Percentiles rank a stretch among this genome's conserved stretches.
These are phyloP conservation scores for Cystofilobasidium ferigula DNA, from an alignment of 768 basidiomycete genomes.

Conservation along the genomic window DNA sequence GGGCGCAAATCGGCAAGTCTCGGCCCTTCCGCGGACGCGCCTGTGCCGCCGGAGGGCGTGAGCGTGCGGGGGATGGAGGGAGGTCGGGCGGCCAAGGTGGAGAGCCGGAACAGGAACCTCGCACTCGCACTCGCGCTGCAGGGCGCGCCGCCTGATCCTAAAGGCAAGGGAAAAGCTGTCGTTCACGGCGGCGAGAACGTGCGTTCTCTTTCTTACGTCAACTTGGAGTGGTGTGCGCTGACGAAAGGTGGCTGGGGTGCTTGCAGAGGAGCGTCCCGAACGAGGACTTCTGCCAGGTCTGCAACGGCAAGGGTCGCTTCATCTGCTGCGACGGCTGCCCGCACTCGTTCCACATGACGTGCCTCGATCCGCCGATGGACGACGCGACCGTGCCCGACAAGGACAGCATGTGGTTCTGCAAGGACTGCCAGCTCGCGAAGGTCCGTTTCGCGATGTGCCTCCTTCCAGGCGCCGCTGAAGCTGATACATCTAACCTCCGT, in stretches of 20 bases:
- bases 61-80: no score
- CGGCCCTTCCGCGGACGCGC: not conserved
- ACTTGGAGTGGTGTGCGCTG: not conserved
- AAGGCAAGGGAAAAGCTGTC: constrained; percentile 3
- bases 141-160: not conserved
- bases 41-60: not conserved
- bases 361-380: constrained; percentile 90
- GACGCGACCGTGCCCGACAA: constrained; percentile 68
- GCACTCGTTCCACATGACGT: constrained; percentile 88
- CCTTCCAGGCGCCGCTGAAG: not conserved
- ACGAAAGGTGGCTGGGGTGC: not conserved
- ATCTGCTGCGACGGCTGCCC: constrained; percentile 98
- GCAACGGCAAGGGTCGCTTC: constrained; percentile 54
- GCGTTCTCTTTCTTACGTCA: not conserved
- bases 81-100: not conserved
- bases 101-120: not conserved
- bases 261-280: constrained; percentile 38
- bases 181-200: not conserved
- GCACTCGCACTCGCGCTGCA: not conserved
- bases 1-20: not conserved
- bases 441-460: constrained; percentile 40
- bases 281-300: constrained; percentile 43
- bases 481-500: constrained; percentile 7
- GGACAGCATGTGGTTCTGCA: constrained; percentile 41
- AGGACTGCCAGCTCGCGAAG: constrained; percentile 42